These are phyloP conservation scores for Pholiota microspora DNA, from an alignment of 768 basidiomycete species.

Conservation along the genomic window DNA sequence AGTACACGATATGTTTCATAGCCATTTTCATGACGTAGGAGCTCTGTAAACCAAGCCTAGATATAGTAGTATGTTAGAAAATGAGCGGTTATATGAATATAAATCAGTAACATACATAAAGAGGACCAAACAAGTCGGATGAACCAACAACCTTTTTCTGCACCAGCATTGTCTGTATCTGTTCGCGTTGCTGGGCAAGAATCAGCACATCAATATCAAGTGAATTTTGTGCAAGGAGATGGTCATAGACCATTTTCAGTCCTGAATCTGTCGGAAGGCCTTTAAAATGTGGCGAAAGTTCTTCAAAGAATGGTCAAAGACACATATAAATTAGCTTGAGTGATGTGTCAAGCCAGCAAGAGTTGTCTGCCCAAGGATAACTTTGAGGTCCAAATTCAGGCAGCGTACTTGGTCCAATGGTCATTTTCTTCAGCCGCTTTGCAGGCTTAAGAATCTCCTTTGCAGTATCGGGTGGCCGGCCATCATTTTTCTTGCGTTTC, in stretches of 20 bases:
- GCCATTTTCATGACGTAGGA: not conserved
- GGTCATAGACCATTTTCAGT: not conserved
- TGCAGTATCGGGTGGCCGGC: conserved; percentile 7
- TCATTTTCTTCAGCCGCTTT: not conserved
- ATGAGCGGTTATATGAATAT: too few relatives aligned
- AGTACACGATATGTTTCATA: not conserved
- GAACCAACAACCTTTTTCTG: not conserved
- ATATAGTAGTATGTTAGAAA: not conserved
- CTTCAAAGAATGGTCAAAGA: not conserved
- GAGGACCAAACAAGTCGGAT: not conserved
- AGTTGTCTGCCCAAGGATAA: conserved; percentile 11
- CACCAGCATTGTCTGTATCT: not conserved
- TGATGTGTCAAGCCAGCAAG: conserved; percentile 12
- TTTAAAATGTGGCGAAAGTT: not conserved
- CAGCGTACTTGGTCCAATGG: not conserved
- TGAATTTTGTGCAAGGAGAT: not conserved
- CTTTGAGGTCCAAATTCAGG: not conserved
- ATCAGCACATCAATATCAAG: not conserved
- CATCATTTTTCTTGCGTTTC: conserved; percentile 15
- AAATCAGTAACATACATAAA: conserved; percentile 1
- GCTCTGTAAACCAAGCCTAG: conserved; percentile 8
- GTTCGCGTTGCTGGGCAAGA: not conserved
- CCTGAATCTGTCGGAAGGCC: not conserved
- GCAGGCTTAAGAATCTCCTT: conserved; percentile 4
- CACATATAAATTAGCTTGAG: conserved; percentile 5